These are phyloP conservation scores for Russula sp. DNA, from an alignment of 768 basidiomycete species.

Conservation along the genomic window DNA sequence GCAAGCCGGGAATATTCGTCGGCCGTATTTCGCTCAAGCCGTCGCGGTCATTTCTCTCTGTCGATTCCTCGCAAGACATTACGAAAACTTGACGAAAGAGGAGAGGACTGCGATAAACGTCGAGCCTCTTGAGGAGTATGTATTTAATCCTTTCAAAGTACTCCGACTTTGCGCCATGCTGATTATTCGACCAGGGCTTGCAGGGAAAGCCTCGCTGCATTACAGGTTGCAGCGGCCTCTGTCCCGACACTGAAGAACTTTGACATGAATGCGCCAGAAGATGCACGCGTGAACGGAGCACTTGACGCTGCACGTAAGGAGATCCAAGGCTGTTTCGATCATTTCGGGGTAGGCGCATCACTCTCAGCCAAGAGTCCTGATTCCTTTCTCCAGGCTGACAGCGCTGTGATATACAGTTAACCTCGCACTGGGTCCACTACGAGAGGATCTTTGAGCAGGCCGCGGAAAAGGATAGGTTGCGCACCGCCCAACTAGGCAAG, in stretches of 20 bases:
- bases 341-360: conserved; percentile 20
- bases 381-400: background rate
- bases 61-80: conserved; percentile 26
- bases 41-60: conserved; percentile 24
- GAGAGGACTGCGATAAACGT: conserved; percentile 21
- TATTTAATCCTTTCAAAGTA: background rate
- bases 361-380: background rate
- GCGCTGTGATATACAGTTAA: conserved; percentile 1
- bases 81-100: conserved; percentile 17
- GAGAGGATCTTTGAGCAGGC: conserved; percentile 25
- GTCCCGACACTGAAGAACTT: conserved; percentile 5
- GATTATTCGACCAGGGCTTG: conserved; percentile 9
- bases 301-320: conserved; percentile 13
- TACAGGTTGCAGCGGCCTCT: conserved; percentile 15
- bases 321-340: conserved; percentile 19
- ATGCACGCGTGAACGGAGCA: conserved; percentile 1
- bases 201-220: conserved; percentile 12
- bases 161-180: background rate
- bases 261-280: conserved; percentile 19
- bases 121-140: conserved; percentile 25
- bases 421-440: conserved; percentile 19
- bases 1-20: conserved; percentile 23
- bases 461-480: conserved; percentile 24
- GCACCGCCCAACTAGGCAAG: conserved; percentile 14
- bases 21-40: conserved; percentile 24